Percentiles rank a stretch among this genome's conserved stretches.
Conservation (phyloP, 2,329 filamentous ascomycete genomes). For the Venturiaceae sp. region DNA sequence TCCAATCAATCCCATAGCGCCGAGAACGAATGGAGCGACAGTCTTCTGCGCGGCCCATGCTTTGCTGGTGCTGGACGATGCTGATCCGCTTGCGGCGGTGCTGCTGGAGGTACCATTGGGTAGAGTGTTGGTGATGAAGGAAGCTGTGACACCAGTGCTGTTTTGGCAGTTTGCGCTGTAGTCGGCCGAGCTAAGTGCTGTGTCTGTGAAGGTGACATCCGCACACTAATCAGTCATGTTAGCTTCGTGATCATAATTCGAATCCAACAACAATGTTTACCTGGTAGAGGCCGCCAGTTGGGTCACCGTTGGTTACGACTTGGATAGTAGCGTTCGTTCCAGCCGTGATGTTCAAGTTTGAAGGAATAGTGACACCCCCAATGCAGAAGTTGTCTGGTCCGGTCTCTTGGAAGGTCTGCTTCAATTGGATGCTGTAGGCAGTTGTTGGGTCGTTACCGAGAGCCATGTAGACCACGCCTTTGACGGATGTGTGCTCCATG, state of each 20-base stretch:
- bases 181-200: conserved; percentile 35
- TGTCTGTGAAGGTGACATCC: conserved; percentile 57
- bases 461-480: conserved; percentile 43
- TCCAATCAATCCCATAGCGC: conserved; percentile 20
- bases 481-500: conserved; percentile 42
- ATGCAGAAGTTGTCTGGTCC: conserved; percentile 58
- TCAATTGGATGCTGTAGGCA: conserved; percentile 61
- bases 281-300: conserved; percentile 55
- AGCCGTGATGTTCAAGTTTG: conserved; percentile 41
- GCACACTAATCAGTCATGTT: conserved; percentile 45
- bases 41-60: not conserved
- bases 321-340: conserved; percentile 59
- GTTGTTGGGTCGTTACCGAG: conserved; percentile 43
- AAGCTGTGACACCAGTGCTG: conserved; percentile 43
- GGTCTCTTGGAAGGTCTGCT: conserved; percentile 49
- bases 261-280: conserved; percentile 19
- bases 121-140: conserved; percentile 30
- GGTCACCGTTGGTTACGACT: conserved; percentile 52
- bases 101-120: conserved; percentile 20
- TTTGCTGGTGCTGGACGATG: conserved; percentile 3
- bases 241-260: not conserved
- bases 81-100: conserved; percentile 5
- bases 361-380: conserved; percentile 46
- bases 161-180: conserved; percentile 46
- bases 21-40: conserved; percentile 12